A percentile compares a stretch with the other conserved stretches of the same genome.
These are phyloP conservation scores for Pichia nanzhaoensis DNA, from an alignment of 805 yeast genomes.

Conservation along the genomic window DNA sequence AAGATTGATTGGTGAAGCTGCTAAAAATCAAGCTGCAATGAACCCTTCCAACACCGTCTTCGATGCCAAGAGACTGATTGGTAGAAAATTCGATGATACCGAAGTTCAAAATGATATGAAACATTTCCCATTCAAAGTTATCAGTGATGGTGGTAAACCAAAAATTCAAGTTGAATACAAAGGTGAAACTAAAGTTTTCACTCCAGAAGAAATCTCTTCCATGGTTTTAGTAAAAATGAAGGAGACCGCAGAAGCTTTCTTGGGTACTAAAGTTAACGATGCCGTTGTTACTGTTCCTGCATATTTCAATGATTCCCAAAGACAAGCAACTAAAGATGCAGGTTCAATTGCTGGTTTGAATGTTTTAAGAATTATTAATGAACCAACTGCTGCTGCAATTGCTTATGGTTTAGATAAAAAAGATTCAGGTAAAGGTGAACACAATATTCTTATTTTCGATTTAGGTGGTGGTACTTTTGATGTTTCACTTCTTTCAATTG, in stretches of 20 bases:
- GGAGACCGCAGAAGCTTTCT: conserved; percentile 81
- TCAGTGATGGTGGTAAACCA: conserved; percentile 72
- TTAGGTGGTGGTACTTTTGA: conserved; percentile 98
- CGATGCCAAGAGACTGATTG: conserved; percentile 89
- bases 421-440: conserved; percentile 67
- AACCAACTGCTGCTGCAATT: conserved; percentile 97
- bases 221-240: conserved; percentile 89
- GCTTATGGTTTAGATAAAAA: conserved; percentile 88
- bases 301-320: conserved; percentile 94
- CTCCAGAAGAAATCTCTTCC: conserved; percentile 93
- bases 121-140: conserved; percentile 79
- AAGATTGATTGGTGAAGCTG: conserved; percentile 93
- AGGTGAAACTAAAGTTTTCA: conserved; percentile 79
- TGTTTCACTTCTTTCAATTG: conserved; percentile 86
- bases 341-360: conserved; percentile 95
- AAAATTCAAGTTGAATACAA: conserved; percentile 75
- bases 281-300: conserved; percentile 98
- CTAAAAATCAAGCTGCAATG: conserved; percentile 94
- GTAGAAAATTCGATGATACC: conserved; percentile 78
- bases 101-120: conserved; percentile 77
- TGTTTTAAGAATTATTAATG: conserved; percentile 91
- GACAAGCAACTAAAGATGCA: conserved; percentile 98
- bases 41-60: conserved; percentile 87
- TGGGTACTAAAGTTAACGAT: conserved; percentile 77
- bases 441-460: conserved; percentile 85